Conservation (phyloP, 805 yeast genomes). For the Monosporozyma unispora region DNA sequence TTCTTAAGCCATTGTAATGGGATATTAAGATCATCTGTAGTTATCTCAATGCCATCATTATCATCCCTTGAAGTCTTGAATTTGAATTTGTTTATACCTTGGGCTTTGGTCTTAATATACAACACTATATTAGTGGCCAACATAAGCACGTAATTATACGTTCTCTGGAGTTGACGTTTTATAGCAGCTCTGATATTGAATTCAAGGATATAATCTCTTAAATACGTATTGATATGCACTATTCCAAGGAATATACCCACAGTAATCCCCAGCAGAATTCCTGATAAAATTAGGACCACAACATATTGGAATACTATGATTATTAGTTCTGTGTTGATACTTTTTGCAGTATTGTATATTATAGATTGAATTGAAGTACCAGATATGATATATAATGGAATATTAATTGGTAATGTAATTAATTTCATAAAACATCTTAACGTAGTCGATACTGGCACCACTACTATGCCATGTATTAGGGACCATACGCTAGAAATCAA, state of each 20-base stretch:
- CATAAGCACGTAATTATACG: not conserved
- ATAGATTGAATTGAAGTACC: slow-evolving; percentile 19
- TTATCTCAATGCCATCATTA: not conserved
- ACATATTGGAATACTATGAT: slow-evolving; percentile 18
- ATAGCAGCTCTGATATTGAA: not conserved
- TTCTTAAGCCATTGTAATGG: not conserved
- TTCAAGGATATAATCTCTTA: not conserved
- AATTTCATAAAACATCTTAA: not conserved
- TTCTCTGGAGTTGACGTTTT: not conserved
- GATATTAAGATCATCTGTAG: not conserved
- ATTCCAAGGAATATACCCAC: not conserved
- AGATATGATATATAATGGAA: slow-evolving; percentile 17
- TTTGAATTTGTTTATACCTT: not conserved
- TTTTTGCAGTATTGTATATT: slow-evolving; percentile 10
- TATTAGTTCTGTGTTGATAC: slow-evolving; percentile 13
- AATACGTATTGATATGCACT: not conserved
- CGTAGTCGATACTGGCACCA: not conserved
- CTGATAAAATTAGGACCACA: slow-evolving; percentile 17
- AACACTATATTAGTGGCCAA: not conserved
- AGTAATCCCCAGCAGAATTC: slow-evolving; percentile 1
- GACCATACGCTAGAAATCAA: not conserved
- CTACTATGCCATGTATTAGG: not conserved
- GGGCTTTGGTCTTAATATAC: not conserved
- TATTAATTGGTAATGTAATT: slow-evolving; percentile 18
- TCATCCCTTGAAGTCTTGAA: not conserved